phyloP scores from a whole-genome alignment of 208 protist species.

The Acanthamoeba castellanii region DNA sequence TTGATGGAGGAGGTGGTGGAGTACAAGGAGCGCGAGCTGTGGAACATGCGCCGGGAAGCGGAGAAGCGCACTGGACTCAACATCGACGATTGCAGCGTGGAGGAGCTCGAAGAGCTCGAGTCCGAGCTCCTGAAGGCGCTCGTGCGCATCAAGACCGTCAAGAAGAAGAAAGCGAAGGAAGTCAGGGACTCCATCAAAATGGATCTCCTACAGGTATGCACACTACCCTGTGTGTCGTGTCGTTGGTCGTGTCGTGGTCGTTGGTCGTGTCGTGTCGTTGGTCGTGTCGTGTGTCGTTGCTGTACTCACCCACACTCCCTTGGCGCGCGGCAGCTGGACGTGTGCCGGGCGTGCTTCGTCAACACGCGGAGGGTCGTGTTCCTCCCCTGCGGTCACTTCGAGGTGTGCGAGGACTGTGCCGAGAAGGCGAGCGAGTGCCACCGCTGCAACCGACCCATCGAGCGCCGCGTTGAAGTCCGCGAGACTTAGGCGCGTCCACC shows the following conservation, averaged over 20 bases:
- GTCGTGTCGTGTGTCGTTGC: neutral
- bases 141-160: constrained; percentile 9
- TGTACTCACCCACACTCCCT: neutral
- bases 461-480: constrained; percentile 4
- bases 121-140: constrained; percentile 24
- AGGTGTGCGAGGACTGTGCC: constrained; percentile 13
- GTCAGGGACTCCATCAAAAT: constrained; percentile 39
- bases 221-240: too few species aligned
- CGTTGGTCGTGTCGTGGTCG: too few species aligned
- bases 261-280: neutral
- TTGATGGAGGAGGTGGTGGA: constrained; percentile 32
- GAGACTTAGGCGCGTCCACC: neutral
- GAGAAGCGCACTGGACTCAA: neutral
- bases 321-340: neutral
- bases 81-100: neutral
- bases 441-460: neutral
- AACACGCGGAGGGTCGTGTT: constrained; percentile 25
- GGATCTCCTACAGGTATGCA: constrained; percentile 12
- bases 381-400: constrained; percentile 27
- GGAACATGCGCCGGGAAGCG: neutral
- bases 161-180: constrained; percentile 35
- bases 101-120: constrained; percentile 53
- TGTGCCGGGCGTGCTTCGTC: constrained; percentile 5
- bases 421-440: neutral
- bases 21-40: constrained; percentile 55